These are phyloP conservation scores for Lichtheimia ornata DNA, from an alignment of 371 early-diverging fungal species.

Conservation along the genomic window DNA sequence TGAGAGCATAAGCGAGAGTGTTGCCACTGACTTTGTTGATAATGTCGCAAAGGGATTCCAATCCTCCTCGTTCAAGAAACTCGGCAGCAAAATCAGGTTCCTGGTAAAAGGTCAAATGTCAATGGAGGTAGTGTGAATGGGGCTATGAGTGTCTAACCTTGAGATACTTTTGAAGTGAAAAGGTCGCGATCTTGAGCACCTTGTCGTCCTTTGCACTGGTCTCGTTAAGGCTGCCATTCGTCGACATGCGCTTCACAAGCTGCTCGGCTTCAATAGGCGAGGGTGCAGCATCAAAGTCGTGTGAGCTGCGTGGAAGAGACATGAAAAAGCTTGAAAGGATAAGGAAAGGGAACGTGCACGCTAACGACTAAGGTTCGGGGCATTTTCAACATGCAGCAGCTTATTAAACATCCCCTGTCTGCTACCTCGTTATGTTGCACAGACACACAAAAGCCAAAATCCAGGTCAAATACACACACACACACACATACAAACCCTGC, in stretches of 20 bases:
- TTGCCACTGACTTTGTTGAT: slow-evolving; percentile 63
- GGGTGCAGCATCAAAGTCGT: slow-evolving; percentile 39
- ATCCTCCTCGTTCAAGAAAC: slow-evolving; percentile 65
- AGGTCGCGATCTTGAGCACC: slow-evolving; percentile 63
- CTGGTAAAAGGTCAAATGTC: slow-evolving; percentile 22
- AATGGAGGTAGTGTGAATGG: neutral
- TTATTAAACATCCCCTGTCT: too few species aligned
- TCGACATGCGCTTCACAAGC: slow-evolving; percentile 43
- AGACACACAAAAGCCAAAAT: too few species aligned
- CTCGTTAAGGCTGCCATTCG: slow-evolving; percentile 29
- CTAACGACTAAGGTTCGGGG: neutral
- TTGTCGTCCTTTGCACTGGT: slow-evolving; percentile 53
- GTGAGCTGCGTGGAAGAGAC: slow-evolving; percentile 8
- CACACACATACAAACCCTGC: too few species aligned
- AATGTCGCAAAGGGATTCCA: slow-evolving; percentile 62
- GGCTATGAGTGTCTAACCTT: slow-evolving; percentile 42
- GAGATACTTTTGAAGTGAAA: slow-evolving; percentile 65
- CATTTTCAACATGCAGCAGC: too few species aligned
- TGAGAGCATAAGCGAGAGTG: slow-evolving; percentile 74
- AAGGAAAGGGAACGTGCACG: neutral
- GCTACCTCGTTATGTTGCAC: too few species aligned
- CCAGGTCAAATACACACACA: too few species aligned
- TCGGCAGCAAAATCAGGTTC: slow-evolving; percentile 76
- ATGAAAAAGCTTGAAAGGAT: slow-evolving; percentile 3
- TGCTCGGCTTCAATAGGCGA: slow-evolving; percentile 43